phyloP scores from a whole-genome alignment of 208 protist species.

The Phytomonas sp. region DNA sequence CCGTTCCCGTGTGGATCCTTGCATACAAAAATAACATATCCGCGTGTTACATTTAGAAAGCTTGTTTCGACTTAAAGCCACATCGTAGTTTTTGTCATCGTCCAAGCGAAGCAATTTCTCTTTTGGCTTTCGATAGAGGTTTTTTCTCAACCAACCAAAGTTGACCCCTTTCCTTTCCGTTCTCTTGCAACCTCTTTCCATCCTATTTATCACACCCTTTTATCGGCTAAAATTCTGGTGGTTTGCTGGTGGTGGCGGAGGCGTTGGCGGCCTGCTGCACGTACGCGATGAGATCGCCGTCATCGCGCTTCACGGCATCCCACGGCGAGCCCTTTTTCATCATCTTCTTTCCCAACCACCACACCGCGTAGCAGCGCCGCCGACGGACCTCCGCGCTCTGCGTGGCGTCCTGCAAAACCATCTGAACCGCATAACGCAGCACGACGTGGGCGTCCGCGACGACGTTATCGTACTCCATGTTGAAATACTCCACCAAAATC shows the following conservation, averaged over 20 bases:
- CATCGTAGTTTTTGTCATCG: too few relatives aligned
- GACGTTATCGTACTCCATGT: slow-evolving; percentile 79
- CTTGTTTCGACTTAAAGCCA: too few relatives aligned
- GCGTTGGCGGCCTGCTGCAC: slow-evolving; percentile 78
- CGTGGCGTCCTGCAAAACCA: slow-evolving; percentile 57
- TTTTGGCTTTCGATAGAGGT: too few relatives aligned
- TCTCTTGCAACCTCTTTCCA: not conserved
- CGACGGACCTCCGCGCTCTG: slow-evolving; percentile 42
- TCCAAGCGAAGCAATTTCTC: too few relatives aligned
- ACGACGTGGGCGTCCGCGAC: slow-evolving; percentile 53
- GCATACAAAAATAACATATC: too few relatives aligned
- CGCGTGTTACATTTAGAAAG: too few relatives aligned
- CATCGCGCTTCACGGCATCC: slow-evolving; percentile 23
- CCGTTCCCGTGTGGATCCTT: too few relatives aligned
- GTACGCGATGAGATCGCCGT: slow-evolving; percentile 69
- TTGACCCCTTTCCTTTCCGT: not conserved
- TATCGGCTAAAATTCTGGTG: slow-evolving; percentile 35
- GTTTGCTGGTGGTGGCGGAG: slow-evolving; percentile 39
- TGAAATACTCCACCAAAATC: slow-evolving; percentile 75
- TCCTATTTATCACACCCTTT: not conserved
- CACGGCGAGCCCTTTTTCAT: slow-evolving; percentile 44
- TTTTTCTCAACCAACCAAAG: too few relatives aligned
- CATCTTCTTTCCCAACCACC: slow-evolving; percentile 75
- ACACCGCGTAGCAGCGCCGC: slow-evolving; percentile 76
- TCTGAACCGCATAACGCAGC: slow-evolving; percentile 62